These are phyloP conservation scores for Vaccinium vitisidaea DNA, from an alignment of 148 eudicot genomes.

Conservation along the genomic window DNA sequence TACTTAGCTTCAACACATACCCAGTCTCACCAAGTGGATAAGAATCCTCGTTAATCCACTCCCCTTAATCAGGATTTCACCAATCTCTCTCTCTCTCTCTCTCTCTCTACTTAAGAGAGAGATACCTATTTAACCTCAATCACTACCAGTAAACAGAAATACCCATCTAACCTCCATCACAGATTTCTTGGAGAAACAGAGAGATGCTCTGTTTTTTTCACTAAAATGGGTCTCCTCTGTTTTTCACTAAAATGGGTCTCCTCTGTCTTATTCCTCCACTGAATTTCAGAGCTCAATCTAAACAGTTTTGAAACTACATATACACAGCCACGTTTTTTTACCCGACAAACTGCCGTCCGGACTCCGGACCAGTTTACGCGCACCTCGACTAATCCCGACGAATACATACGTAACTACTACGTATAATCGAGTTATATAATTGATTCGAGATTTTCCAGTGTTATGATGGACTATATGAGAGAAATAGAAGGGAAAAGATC, in stretches of 20 bases:
- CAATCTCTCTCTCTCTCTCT: not conserved
- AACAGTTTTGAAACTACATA: not conserved
- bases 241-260: not conserved
- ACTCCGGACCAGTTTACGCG: too few relatives aligned
- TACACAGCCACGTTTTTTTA: not conserved
- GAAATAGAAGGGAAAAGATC: slow-evolving; percentile 55
- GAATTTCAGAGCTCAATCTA: not conserved
- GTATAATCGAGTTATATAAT: not conserved
- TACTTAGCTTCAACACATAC: slow-evolving; percentile 4
- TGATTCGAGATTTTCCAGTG: not conserved
- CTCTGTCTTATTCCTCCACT: not conserved
- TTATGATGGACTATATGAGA: slow-evolving; percentile 20
- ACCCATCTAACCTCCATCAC: not conserved
- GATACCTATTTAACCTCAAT: not conserved
- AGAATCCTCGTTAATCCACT: slow-evolving; percentile 24
- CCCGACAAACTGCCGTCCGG: too few relatives aligned
- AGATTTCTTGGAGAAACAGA: not conserved
- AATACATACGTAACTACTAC: too few relatives aligned
- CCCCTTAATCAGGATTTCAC: slow-evolving; percentile 23
- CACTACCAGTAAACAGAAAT: not conserved
- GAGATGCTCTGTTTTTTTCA: not conserved
- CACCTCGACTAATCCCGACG: too few relatives aligned
- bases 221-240: not conserved
- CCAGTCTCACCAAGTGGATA: slow-evolving; percentile 25
- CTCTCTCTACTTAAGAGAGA: slow-evolving; percentile 9